Base-by-base conservation (phyloP, 2,329 filamentous ascomycete genomes). In the Metarhizium anisopliae region DNA sequence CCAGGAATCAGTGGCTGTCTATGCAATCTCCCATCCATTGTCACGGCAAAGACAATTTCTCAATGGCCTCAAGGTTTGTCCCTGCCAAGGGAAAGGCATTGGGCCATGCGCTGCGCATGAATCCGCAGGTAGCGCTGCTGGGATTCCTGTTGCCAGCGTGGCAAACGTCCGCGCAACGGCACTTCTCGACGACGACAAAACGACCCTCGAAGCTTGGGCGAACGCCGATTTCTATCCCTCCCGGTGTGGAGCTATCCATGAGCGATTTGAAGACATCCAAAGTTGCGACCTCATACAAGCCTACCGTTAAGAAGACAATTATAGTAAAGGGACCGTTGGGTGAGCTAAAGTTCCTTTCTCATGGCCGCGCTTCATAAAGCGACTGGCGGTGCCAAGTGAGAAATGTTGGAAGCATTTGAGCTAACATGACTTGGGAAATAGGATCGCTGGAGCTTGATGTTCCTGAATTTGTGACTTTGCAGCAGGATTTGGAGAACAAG, bases 131-230 rank as follows among this genome's bases (percentile, higher is more conserved):
- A 57, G 78, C 78, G n/a, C 74, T 91, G 50, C 87, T 88, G 35
- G 72, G 80, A 30, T 91, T 92, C 69, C 84, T 93, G 51, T 75
- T 89, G 14, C 88, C 89, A 13, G 84, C 86, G 51, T 85, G 90
- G 72, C 83, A 82, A 66, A 60, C 51, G 50, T 54, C 53, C 61
- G 55, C 70, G 61, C 60, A 73, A 55, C 65, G 71, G 42, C 69
- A 56, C 16, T 96, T 96, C 77, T 92, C 89, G 56, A 85, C 84
- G 47, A 87, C 89, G 47, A 68, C 83, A 54, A 72, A 74, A 67
- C 78, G 79, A 63, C 74, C 78, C 56, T 96, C 93, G 49, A 94
- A 96, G 78, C 87, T 99, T 59, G 94, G 94, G 64, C 81, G 84
- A 63, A 88, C 88, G 58, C 82, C 89, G 29, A 81, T 96, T 54